Conservation (phyloP, 176 grass and related monocot genomes). For the Hsuehochloa calcarea region DNA sequence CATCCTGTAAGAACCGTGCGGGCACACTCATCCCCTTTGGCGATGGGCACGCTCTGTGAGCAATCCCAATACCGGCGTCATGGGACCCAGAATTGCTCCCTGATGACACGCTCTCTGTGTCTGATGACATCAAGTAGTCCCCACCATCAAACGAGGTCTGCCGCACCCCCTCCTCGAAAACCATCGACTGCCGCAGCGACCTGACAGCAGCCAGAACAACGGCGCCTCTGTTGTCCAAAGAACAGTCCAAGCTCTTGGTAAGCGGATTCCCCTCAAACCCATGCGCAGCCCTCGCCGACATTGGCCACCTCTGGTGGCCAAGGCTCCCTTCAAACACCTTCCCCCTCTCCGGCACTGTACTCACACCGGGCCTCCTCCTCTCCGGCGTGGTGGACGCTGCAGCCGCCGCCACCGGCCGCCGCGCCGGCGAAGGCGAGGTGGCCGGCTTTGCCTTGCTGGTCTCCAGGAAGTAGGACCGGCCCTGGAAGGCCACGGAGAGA, state of each 20-base stretch:
- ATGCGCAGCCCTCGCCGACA: conserved; percentile 51
- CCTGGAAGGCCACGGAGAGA: conserved; percentile 98
- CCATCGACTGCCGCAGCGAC: conserved; percentile 74
- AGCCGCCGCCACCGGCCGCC: conserved; percentile 42
- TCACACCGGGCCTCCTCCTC: conserved; percentile 33
- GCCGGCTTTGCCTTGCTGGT: conserved; percentile 66
- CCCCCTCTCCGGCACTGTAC: conserved; percentile 43
- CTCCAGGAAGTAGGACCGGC: conserved; percentile 81
- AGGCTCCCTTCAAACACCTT: conserved; percentile 37
- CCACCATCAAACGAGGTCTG: conserved; percentile 50
- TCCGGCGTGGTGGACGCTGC: conserved; percentile 49
- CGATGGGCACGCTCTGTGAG: conserved; percentile 23
- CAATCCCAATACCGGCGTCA: conserved; percentile 40
- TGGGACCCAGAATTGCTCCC: conserved; percentile 74
- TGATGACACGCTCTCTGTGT: conserved; percentile 85
- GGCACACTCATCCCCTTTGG: conserved; percentile 57
- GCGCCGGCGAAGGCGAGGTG: conserved; percentile 55
- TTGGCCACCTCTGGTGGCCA: conserved; percentile 60
- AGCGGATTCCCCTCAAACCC: conserved; percentile 59
- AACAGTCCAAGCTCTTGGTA: conserved; percentile 82
- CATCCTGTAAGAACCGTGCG: conserved; percentile 62
- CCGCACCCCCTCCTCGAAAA: conserved; percentile 47
- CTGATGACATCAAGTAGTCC: conserved; percentile 63
- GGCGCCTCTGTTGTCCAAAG: conserved; percentile 56
- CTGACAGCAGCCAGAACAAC: conserved; percentile 59